Evolutionary conservation across 208 protist species (phyloP).

Genomic region (Trypanosoma vivax): DNA sequence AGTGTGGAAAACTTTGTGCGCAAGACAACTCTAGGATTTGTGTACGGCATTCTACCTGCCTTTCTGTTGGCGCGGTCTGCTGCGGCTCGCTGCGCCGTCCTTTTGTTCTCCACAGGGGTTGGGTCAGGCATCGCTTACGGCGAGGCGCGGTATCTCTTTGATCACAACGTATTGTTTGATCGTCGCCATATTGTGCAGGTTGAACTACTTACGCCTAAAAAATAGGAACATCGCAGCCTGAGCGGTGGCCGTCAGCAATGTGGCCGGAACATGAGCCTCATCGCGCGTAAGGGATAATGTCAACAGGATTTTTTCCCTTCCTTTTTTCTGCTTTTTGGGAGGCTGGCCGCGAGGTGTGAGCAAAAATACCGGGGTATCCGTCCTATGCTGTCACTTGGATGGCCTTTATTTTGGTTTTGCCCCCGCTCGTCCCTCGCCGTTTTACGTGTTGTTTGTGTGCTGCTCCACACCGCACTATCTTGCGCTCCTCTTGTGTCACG

Average conservation of each 20-base stretch:
- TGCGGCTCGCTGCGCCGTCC: conserved; percentile 44
- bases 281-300: no score
- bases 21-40: conserved; percentile 79
- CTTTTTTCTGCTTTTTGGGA: no score
- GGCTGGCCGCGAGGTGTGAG: no score
- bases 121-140: conserved; percentile 81
- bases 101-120: conserved; percentile 65
- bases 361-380: no score
- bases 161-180: conserved; percentile 85
- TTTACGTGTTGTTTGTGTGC: no score
- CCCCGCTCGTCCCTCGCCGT: no score
- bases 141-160: conserved; percentile 85
- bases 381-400: no score
- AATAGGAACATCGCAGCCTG: neutral
- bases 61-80: conserved; percentile 70
- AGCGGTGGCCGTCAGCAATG: neutral
- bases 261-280: no score
- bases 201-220: conserved; percentile 22
- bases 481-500: no score
- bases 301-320: no score
- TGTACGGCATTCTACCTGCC: conserved; percentile 53
- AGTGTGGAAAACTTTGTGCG: conserved; percentile 77
- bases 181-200: conserved; percentile 63
- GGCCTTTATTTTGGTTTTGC: no score
- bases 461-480: no score